Evolutionary conservation across 2,329 filamentous ascomycete species (phyloP).

Genomic region (Herpotrichia juniperi): DNA sequence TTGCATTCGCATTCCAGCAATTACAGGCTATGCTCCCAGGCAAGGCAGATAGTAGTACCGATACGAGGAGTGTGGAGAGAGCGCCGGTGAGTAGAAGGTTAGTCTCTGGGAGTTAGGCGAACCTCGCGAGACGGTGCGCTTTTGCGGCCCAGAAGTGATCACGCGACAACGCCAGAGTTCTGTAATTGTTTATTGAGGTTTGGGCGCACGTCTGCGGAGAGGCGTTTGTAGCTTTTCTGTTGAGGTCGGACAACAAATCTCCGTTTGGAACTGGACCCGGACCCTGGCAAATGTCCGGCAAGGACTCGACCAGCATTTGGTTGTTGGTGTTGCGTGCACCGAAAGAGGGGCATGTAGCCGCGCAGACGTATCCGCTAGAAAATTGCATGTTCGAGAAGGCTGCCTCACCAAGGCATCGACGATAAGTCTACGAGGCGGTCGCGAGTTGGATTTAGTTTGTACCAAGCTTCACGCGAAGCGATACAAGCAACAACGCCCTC

Average conservation of each 20-base stretch:
- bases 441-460: no score
- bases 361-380: constrained; percentile 4
- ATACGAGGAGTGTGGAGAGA: constrained; percentile 1
- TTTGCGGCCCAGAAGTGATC: not conserved
- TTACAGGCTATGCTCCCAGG: not conserved
- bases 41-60: not conserved
- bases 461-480: no score
- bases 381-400: constrained; percentile 9
- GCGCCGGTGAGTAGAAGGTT: not conserved
- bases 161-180: not conserved
- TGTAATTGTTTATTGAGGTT: not conserved
- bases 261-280: not conserved
- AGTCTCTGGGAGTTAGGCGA: not conserved
- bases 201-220: not conserved
- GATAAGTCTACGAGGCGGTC: no score
- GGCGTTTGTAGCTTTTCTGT: not conserved
- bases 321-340: not conserved
- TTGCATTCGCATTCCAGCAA: not conserved
- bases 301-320: not conserved
- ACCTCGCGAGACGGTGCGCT: not conserved
- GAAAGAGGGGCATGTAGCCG: not conserved
- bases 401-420: constrained; percentile 1
- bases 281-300: not conserved
- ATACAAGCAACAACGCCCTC: constrained; percentile 22
- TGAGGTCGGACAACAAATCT: not conserved